Base-by-base conservation (phyloP, 78 protist genomes). In the Mantamonas sphyraenae region DNA sequence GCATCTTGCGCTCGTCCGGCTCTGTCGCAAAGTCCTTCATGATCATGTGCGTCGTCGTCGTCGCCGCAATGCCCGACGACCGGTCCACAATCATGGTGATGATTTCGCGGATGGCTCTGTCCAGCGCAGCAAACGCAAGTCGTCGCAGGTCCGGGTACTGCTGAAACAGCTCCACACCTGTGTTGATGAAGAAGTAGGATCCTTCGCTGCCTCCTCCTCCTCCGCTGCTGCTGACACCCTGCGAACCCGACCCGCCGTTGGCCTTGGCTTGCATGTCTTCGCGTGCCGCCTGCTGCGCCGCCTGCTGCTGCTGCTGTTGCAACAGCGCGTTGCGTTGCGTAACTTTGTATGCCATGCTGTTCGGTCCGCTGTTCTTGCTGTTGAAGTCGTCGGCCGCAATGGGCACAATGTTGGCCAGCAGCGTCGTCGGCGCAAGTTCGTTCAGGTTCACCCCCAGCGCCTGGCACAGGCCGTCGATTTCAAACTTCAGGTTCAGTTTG, bases 1-100 rank as follows among this genome's bases (percentile, higher is more conserved):
- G 70, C 94, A 95, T 76, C 53, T 72, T 64, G 33, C 9, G 5
- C 64, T 87, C 94, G 73, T 95, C 97, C 3, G 82, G 81, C 76
- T 95, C 98, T 28, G 85, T 63, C 33, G 92, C 86, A 56, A 94
- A 92, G 84, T 97, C 99, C 74, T 97, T 97, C 74, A 71, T 37
- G 30, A 93, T 75, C 31, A 96, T 60, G 63, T 93, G 92, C 34
- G 83, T 81, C 1, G 97, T 67, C 28, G 99, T 77, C 42, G 80
- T 61, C 63, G 84, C 82, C 40, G 96, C 91, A 28, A 95, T 90
- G 0, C 88, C 70, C 35, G 78, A 89, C 4, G 93, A 82, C 4
- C 97, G 87, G 51, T 91, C 93, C 8, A 95, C 89, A 5, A 96
- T 97, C 0, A 95, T 95, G 5, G n/a, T 26, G 43, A 90, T 77